Percentiles rank a stretch among this genome's conserved stretches.
phyloP scores from a whole-genome alignment of 1,284 basidiomycete genomes.

The Cryptococcus wingfieldii region DNA sequence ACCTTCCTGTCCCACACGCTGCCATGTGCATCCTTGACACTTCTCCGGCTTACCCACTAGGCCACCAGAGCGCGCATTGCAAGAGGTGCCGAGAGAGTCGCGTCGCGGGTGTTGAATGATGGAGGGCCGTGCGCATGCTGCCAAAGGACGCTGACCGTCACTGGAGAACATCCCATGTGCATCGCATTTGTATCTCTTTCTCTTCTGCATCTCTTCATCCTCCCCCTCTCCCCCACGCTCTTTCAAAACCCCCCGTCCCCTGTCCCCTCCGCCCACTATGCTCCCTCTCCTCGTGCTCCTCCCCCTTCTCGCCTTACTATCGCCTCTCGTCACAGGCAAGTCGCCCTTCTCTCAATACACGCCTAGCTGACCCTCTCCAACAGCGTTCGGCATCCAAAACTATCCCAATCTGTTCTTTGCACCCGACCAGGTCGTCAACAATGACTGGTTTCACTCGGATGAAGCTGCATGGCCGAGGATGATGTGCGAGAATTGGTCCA shows the following conservation, averaged over 20 bases:
- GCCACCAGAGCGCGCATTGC: too few relatives aligned
- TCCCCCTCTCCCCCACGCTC: background rate
- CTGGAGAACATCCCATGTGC: too few relatives aligned
- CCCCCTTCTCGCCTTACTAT: background rate
- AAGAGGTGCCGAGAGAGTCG: too few relatives aligned
- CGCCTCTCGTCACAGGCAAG: background rate
- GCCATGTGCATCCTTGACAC: too few relatives aligned
- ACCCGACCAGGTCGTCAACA: background rate
- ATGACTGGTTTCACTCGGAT: background rate
- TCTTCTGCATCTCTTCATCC: background rate
- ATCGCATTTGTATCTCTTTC: too few relatives aligned
- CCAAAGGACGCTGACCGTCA: too few relatives aligned
- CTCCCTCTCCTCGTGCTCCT: background rate
- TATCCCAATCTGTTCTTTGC: background rate
- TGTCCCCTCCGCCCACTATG: background rate
- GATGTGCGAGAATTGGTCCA: background rate
- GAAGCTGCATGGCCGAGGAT: background rate
- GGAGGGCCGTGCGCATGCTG: too few relatives aligned
- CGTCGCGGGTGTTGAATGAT: too few relatives aligned
- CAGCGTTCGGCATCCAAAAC: background rate
- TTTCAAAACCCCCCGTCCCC: background rate
- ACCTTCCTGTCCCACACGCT: too few relatives aligned
- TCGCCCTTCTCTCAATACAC: background rate
- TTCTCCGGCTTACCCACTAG: too few relatives aligned
- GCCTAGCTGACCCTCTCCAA: background rate